Base-by-base conservation (phyloP, 257 asterid genomes). In the Lantana camara region DNA sequence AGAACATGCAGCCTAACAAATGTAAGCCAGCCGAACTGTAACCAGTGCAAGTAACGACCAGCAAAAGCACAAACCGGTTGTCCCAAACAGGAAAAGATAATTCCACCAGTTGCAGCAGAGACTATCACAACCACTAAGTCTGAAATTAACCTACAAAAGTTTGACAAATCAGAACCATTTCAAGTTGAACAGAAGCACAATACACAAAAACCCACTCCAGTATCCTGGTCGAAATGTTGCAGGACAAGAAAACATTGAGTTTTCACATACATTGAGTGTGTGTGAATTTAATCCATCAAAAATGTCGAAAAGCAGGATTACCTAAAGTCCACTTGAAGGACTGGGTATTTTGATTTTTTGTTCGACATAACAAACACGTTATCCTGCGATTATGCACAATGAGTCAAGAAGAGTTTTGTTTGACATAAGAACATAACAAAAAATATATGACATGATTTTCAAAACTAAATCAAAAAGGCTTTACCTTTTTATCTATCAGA, bases 81-180 rank as follows among this genome's bases (percentile, higher is more conserved):
- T 44, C 99, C 99, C 81, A 90, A 75, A 77, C 95, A 87, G 63
- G 99, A 90, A 82, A 88, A 93, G 68, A 84, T 75, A 59, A 93
- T 93, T 76, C 99, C 99, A 73, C 96, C 99, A 73, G 71, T 83
- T 57, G 99, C 96, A 77, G 99, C 99, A 79, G 99, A 93, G 76
- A 93, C 99, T 73, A 84, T 83, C 73, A 90, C 87, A 64, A 93
- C 96, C 80, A 93, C 99, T 91, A 93, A 81, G 81, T 93, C 99
- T 27, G 99, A 93, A 47, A 93, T 93, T 53, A 93, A 82, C 96
- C 99, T 93, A 76, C 77, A 84, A 65, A 59, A 72, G 58, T 34
- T 58, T 30, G 67, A 62, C 52, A 64, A 61, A 70, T 58, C 55
- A 60, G 10, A 38, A 29, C 41, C 27, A 23, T 68, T 45, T 68